A percentile compares a stretch with the other conserved stretches of the same genome.
Conservation (phyloP, 1,284 basidiomycete species). For the Leccinum subfulvum region DNA sequence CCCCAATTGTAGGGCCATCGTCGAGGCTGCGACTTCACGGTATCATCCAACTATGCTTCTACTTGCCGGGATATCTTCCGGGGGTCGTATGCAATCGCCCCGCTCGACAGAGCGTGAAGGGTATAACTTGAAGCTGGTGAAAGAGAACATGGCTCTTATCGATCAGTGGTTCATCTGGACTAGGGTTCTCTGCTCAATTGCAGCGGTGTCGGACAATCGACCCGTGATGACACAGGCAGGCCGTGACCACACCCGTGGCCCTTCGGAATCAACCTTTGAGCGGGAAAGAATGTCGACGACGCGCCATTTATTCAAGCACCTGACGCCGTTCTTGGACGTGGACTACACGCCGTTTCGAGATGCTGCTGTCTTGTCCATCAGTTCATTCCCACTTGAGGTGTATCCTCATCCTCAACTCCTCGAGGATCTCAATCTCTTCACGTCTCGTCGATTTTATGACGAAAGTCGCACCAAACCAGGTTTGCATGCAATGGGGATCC, state of each 20-base stretch:
- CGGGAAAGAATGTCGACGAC: constrained; percentile 76
- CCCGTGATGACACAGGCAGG: constrained; percentile 52
- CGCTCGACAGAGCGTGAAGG: constrained; percentile 52
- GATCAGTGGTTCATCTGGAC: constrained; percentile 91
- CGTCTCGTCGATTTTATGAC: constrained; percentile 81
- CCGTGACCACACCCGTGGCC: constrained; percentile 69
- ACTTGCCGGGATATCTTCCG: constrained; percentile 61
- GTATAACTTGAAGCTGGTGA: constrained; percentile 39
- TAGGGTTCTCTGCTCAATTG: constrained; percentile 79
- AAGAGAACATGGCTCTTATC: constrained; percentile 65
- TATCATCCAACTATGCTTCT: constrained; percentile 69
- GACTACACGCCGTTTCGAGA: constrained; percentile 84
- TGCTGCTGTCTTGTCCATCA: constrained; percentile 84
- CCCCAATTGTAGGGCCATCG: constrained; percentile 54
- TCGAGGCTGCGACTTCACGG: constrained; percentile 63
- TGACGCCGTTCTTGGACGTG: constrained; percentile 85
- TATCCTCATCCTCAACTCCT: constrained; percentile 70
- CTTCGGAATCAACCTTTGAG: constrained; percentile 71
- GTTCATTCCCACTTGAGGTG: constrained; percentile 75
- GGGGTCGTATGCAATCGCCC: constrained; percentile 38
- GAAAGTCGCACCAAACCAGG: constrained; percentile 66
- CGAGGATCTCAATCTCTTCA: constrained; percentile 80
- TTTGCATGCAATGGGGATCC: constrained; percentile 54
- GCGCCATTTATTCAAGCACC: constrained; percentile 80
- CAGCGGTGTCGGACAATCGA: constrained; percentile 65